These are phyloP conservation scores for Cucurbitaria berberidis DNA, from an alignment of 2,329 filamentous ascomycete genomes.

Conservation along the genomic window DNA sequence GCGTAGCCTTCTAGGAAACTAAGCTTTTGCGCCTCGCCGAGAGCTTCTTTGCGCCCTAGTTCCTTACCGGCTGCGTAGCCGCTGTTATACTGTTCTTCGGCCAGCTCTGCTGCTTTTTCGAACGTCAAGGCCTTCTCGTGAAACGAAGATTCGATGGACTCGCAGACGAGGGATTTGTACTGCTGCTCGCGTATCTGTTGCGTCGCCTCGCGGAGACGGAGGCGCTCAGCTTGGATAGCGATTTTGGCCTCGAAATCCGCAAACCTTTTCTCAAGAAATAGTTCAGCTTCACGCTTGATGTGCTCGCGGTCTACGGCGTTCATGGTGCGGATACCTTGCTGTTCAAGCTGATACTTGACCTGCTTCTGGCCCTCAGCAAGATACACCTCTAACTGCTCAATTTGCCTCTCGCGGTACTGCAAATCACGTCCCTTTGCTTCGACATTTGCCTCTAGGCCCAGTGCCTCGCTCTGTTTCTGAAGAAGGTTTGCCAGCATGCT, in stretches of 20 bases:
- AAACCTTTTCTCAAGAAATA: constrained; percentile 2
- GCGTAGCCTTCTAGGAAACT: constrained; percentile 30
- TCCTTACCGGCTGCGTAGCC: constrained; percentile 12
- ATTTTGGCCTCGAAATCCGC: constrained; percentile 12
- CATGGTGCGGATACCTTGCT: constrained; percentile 15
- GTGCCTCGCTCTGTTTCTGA: constrained; percentile 17
- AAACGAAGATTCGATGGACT: constrained; percentile 12
- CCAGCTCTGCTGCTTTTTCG: constrained; percentile 2
- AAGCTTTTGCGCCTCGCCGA: neutral
- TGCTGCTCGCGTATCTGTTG: constrained; percentile 27
- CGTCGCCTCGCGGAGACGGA: constrained; percentile 18
- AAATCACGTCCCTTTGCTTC: constrained; percentile 18
- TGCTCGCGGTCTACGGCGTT: constrained; percentile 11
- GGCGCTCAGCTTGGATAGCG: constrained; percentile 2
- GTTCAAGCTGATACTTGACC: constrained; percentile 13
- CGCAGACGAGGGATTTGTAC: constrained; percentile 17
- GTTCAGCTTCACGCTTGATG: constrained; percentile 7
- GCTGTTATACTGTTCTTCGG: constrained; percentile 15
- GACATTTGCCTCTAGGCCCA: constrained; percentile 10
- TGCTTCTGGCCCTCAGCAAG: constrained; percentile 33
- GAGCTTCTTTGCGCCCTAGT: neutral
- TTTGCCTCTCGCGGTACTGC: constrained; percentile 13
- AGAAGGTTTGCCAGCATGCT: constrained; percentile 18
- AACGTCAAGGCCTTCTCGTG: neutral
- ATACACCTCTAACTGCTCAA: constrained; percentile 25